Evolutionary conservation across 306 rosid species (phyloP), one percentile per base, ranked within the genome.

Genomic region (Quercus alba): DNA sequence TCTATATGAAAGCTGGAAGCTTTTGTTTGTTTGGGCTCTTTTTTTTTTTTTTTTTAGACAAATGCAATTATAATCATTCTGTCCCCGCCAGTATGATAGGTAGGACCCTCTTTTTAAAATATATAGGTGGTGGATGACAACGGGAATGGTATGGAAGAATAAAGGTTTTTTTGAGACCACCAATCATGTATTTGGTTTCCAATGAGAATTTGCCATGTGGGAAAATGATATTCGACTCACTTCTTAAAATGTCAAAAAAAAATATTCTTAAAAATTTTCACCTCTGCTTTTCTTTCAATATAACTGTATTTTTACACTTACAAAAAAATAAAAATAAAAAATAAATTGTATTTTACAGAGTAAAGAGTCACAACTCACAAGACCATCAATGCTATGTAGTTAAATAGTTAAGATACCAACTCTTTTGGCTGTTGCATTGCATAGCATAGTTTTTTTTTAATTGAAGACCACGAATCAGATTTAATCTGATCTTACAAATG

Each of bases 121-220:
- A 41, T 41, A 41, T 69, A 69, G 78, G 90, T 70, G 83, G 89
- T 92, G 94, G 94, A 88, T 92, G 91, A 88, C 94, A 92, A 85
- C 92, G 79, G 84, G 38, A 76, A 23, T 72, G 84, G 78, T 58
- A 75, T 88, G 90, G 88, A 72, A 81, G 94, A 88, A 90, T 90
- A 88, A 90, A 88, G 92, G 81, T 78, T 59, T 38, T 73, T 63
- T 44, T 76, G 81, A 26, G 97, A 91, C 92, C 94, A 88, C 80
- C 88, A 88, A 91, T 89, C 89, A 87, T 83, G 80, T 46, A 76
- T 3, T 78, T 8, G 75, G 74, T 70, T 76, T 74, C 74, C 84
- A 28, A 56, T 85, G 9, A 82, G 66, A 56, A 61, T 21, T 74
- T 49, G 79, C 86, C 88, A 64, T 58, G 72, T 77, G 86, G 86